These are phyloP conservation scores for Echium plantagineum DNA, from an alignment of 257 asterid genomes.

Conservation along the genomic window DNA sequence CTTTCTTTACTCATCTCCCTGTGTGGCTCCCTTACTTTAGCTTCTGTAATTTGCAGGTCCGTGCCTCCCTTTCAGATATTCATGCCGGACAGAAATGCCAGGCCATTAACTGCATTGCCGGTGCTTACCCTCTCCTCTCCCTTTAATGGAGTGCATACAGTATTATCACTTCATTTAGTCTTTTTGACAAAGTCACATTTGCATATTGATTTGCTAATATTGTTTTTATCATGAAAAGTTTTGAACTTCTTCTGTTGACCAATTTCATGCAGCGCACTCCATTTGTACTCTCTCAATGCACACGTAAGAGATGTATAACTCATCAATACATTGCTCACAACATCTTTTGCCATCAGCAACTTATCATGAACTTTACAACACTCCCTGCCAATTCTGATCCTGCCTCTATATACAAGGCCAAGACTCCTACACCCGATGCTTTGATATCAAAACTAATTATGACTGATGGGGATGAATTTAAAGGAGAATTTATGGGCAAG, in stretches of 20 bases:
- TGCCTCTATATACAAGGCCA: slow-evolving; percentile 16
- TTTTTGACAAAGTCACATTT: background rate
- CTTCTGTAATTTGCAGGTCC: slow-evolving; percentile 18
- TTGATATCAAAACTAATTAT: slow-evolving; percentile 16
- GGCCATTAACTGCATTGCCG: slow-evolving; percentile 26
- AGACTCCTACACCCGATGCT: slow-evolving; percentile 16
- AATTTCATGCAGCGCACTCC: slow-evolving; percentile 31
- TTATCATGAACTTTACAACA: slow-evolving; percentile 19
- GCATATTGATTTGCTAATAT: no score
- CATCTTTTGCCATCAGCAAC: slow-evolving; percentile 36
- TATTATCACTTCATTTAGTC: background rate
- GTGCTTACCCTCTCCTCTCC: slow-evolving; percentile 12
- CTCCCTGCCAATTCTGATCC: slow-evolving; percentile 22
- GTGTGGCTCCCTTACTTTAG: background rate
- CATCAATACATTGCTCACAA: slow-evolving; percentile 41
- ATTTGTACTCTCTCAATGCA: slow-evolving; percentile 30
- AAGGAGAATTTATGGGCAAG: slow-evolving; percentile 20
- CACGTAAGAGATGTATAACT: slow-evolving; percentile 37
- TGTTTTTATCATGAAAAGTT: background rate
- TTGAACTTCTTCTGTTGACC: background rate
- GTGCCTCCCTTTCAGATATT: slow-evolving; percentile 22
- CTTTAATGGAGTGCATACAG: background rate
- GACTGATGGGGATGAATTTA: slow-evolving; percentile 13
- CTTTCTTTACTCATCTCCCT: background rate
- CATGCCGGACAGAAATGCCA: slow-evolving; percentile 26